Evolutionary conservation across 163 green algal species (phyloP).

Genomic region (Coccomyxa subellipsoidea): DNA sequence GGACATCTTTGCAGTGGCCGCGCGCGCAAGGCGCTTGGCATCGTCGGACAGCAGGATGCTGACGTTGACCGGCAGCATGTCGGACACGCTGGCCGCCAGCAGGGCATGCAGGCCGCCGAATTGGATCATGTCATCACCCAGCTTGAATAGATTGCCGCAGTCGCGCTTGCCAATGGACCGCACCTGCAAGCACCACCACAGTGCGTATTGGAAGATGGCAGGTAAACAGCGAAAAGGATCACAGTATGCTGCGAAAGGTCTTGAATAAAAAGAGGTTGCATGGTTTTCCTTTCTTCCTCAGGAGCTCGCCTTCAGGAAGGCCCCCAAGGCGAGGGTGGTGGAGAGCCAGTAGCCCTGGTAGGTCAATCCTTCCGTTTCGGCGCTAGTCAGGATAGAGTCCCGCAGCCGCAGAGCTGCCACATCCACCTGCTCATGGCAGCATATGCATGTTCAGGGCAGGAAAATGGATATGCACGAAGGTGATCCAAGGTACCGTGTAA

Average conservation of each 20-base stretch:
- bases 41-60: slow-evolving; percentile 50
- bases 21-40: slow-evolving; percentile 44
- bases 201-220: too few relatives aligned
- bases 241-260: neutral
- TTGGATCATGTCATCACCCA: slow-evolving; percentile 39
- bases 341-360: slow-evolving; percentile 53
- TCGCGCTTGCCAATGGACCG: slow-evolving; percentile 35
- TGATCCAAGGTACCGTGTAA: too few relatives aligned
- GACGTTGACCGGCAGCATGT: slow-evolving; percentile 45
- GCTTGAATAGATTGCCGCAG: slow-evolving; percentile 37
- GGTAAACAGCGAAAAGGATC: too few relatives aligned
- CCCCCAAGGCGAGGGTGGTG: slow-evolving; percentile 43
- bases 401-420: slow-evolving; percentile 15
- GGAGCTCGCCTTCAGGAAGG: slow-evolving; percentile 44
- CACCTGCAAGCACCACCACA: slow-evolving; percentile 29
- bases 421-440: slow-evolving; percentile 20
- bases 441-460: neutral
- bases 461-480: neutral
- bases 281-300: too few relatives aligned
- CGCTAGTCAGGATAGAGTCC: slow-evolving; percentile 21
- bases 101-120: slow-evolving; percentile 35
- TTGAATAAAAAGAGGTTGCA: too few relatives aligned
- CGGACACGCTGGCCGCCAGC: slow-evolving; percentile 38
- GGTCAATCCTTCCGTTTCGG: slow-evolving; percentile 24
- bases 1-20: neutral